Percentiles rank a stretch among this genome's conserved stretches.
These are phyloP conservation scores for Psilocybe mexicana DNA, from an alignment of 1,284 basidiomycete species.

Conservation along the genomic window DNA sequence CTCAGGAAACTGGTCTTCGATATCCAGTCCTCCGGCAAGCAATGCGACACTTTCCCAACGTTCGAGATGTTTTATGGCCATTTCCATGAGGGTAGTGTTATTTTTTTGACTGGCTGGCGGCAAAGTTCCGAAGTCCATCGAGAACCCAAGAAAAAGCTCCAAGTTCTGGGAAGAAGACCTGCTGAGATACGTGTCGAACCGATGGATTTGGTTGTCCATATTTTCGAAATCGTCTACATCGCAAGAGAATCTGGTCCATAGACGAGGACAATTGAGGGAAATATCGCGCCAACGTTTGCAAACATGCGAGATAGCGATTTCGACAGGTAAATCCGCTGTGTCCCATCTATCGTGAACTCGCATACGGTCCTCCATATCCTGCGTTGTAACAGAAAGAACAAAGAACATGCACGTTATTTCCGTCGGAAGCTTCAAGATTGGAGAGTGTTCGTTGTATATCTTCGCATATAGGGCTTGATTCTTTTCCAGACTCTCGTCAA, in stretches of 20 bases:
- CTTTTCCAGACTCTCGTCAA: not conserved
- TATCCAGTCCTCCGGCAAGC: no score
- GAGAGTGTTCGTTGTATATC: constrained; percentile 1
- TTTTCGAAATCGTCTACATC: not conserved
- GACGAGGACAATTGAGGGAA: not conserved
- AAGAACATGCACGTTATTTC: constrained; percentile 14
- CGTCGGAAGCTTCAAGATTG: constrained; percentile 1
- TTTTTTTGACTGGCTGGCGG: no score
- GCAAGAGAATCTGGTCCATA: constrained; percentile 8
- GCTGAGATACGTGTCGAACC: constrained; percentile 1
- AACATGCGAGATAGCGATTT: constrained; percentile 1
- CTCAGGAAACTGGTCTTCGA: no score
- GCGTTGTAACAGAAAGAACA: not conserved
- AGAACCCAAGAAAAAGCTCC: constrained; percentile 4
- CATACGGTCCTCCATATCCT: no score
- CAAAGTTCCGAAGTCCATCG: no score
- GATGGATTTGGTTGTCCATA: not conserved
- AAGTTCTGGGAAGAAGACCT: not conserved
- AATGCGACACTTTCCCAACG: no score
- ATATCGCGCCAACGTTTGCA: constrained; percentile 3
- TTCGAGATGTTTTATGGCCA: no score
- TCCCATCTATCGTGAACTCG: no score
- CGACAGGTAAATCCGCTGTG: no score
- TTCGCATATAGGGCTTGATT: constrained; percentile 4
- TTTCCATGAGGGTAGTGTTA: no score